These are phyloP conservation scores for Hymenoscyphus salicellus DNA, from an alignment of 2,329 filamentous ascomycete species.

Conservation along the genomic window DNA sequence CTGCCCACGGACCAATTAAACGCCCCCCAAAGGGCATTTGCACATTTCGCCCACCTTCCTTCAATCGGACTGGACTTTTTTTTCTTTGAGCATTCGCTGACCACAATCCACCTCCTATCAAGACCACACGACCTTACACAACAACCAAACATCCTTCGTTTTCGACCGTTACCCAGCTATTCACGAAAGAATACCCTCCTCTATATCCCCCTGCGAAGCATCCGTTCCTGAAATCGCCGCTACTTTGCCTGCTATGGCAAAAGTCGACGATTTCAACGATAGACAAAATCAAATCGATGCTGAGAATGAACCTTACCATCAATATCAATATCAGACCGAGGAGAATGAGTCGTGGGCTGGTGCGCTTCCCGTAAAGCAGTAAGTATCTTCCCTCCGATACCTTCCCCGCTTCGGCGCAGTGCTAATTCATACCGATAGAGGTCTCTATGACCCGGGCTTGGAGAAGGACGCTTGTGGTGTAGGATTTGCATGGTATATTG, in stretches of 20 bases:
- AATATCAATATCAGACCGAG: slow-evolving; percentile 84
- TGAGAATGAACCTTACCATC: slow-evolving; percentile 58
- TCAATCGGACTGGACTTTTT: not conserved
- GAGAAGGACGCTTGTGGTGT: slow-evolving; percentile 99
- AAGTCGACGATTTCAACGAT: slow-evolving; percentile 65
- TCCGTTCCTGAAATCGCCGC: slow-evolving; percentile 27
- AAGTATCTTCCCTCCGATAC: slow-evolving; percentile 31
- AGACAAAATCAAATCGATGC: slow-evolving; percentile 61
- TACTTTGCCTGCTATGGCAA: slow-evolving; percentile 65
- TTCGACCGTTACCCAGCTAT: not conserved
- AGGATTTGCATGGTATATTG: slow-evolving; percentile 84
- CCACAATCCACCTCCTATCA: not conserved
- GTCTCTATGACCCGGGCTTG: slow-evolving; percentile 90
- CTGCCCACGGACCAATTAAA: slow-evolving; percentile 5
- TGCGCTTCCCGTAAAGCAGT: slow-evolving; percentile 92
- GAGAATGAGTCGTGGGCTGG: slow-evolving; percentile 89
- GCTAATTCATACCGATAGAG: slow-evolving; percentile 43
- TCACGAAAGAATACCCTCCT: not conserved
- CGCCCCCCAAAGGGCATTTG: slow-evolving; percentile 3
- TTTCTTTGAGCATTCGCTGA: slow-evolving; percentile 12
- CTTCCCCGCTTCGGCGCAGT: not conserved
- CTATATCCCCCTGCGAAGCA: slow-evolving; percentile 10
- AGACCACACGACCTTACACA: not conserved
- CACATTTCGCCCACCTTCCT: not conserved
- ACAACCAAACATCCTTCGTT: not conserved